Evolutionary conservation across 2,329 filamentous ascomycete genomes (phyloP), one percentile per base, ranked within the genome.

Genomic region (Epichloe brachyelytri): DNA sequence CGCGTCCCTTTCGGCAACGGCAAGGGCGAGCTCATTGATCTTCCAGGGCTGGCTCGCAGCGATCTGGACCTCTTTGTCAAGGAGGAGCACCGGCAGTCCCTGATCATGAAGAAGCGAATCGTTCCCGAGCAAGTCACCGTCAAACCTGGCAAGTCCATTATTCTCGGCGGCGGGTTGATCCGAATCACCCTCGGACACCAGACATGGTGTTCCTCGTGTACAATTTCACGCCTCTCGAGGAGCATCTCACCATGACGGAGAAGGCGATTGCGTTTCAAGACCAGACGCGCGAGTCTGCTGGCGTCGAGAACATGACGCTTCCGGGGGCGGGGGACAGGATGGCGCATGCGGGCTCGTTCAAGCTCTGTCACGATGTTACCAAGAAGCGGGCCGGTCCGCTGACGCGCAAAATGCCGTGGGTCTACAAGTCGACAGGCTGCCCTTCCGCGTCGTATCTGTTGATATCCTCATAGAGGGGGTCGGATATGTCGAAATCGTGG

Each of bases 381-480:
- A 85, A 79, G 61, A 73, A 77, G 55, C 82, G 90, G 44, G 79
- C 88, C 0, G 89, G 88, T 0, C 84, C 86, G 0, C 67, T 90
- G 40, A 87, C 85, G 3, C 71, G 75, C 34, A 78, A 74, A 73
- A 78, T 47, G 85, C 79, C 2, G 76, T 76, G 43, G 81, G 76
- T 39, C 71, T 83, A 44, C 80, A 78, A 51, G 76, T 85, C 0
- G 81, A 87, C 2, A 71, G 74, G 15, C 71, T 97, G 4, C 88
- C 89, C 0, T 98, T 90, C 66, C 78, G 79, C 14, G 81, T 97
- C 2, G 75, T 93, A 54, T 81, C 85, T 8, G 78, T 84, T 0
- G 94, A 98, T 62, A 81, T 98, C 22, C 71, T 98, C 14, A 82
- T 98, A 47, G 91, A 97, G 65, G 89, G 93, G 2, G 84, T 89